These are phyloP conservation scores for Madurella fahalii DNA, from an alignment of 2,329 filamentous ascomycete species.

Conservation along the genomic window DNA sequence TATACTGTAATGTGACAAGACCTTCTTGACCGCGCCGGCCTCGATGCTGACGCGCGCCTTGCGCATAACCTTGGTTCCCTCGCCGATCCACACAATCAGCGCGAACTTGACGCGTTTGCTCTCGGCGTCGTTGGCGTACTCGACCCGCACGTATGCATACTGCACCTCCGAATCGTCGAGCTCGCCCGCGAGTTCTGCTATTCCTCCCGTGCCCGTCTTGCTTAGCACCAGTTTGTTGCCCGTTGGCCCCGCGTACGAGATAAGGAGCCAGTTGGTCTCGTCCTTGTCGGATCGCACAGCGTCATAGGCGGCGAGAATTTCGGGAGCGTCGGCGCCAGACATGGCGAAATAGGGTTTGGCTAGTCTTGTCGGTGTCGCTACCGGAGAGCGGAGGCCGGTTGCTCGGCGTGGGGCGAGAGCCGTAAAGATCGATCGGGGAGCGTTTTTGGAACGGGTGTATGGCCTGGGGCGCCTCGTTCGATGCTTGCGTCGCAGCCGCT, in stretches of 20 bases:
- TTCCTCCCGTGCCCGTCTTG: slow-evolving; percentile 56
- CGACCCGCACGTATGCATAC: slow-evolving; percentile 62
- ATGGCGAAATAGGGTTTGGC: slow-evolving; percentile 33
- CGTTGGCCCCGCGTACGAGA: slow-evolving; percentile 54
- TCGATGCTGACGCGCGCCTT: slow-evolving; percentile 66
- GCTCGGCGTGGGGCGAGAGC: neutral
- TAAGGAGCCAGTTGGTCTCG: slow-evolving; percentile 61
- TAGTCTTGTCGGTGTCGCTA: neutral
- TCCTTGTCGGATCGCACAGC: slow-evolving; percentile 65
- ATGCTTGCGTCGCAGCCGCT: neutral
- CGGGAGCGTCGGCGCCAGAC: slow-evolving; percentile 55
- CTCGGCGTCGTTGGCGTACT: slow-evolving; percentile 69
- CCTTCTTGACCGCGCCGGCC: slow-evolving; percentile 60
- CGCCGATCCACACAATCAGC: slow-evolving; percentile 65
- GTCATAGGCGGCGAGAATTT: slow-evolving; percentile 61
- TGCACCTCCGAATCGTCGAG: slow-evolving; percentile 59
- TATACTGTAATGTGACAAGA: slow-evolving; percentile 61
- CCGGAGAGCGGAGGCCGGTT: neutral
- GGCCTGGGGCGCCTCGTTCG: neutral
- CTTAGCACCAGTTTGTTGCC: slow-evolving; percentile 55
- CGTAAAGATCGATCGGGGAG: neutral
- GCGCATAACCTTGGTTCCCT: slow-evolving; percentile 62
- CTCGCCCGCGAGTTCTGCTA: slow-evolving; percentile 52
- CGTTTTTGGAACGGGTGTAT: neutral
- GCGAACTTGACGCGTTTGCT: slow-evolving; percentile 65